A percentile compares a stretch with the other conserved stretches of the same genome.
Conservation (phyloP, 768 basidiomycete species). For the Sporobolomyces phaffii region DNA sequence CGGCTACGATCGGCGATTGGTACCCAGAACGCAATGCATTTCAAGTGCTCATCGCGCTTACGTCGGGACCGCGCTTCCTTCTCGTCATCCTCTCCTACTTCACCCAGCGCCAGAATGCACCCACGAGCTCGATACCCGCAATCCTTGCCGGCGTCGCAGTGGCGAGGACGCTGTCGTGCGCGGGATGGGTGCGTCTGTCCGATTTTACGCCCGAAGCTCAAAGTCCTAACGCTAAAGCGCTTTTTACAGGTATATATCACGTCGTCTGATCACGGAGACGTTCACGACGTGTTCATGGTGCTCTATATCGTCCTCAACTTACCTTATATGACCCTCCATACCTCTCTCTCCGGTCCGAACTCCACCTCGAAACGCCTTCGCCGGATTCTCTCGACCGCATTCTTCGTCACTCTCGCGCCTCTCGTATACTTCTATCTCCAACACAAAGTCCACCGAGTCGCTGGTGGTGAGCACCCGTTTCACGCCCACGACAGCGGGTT, state of each 20-base stretch:
- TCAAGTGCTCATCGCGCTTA: conserved; percentile 79
- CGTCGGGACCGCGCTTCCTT: conserved; percentile 53
- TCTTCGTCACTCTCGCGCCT: conserved; percentile 64
- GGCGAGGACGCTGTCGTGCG: conserved; percentile 70
- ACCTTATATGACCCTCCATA: conserved; percentile 80
- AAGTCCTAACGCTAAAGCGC: no score
- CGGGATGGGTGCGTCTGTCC: conserved; percentile 65
- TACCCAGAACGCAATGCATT: conserved; percentile 59
- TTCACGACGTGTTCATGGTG: conserved; percentile 83
- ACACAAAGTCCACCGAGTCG: conserved; percentile 71
- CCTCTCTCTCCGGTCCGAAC: conserved; percentile 51
- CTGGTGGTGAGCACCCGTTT: conserved; percentile 75
- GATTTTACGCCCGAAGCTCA: no score
- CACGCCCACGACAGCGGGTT: no score
- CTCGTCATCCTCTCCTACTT: conserved; percentile 45
- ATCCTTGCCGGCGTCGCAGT: conserved; percentile 61
- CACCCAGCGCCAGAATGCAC: conserved; percentile 25
- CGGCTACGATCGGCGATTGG: conserved; percentile 77
- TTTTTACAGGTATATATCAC: conserved; percentile 65
- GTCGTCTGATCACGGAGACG: conserved; percentile 68
- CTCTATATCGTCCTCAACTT: conserved; percentile 73
- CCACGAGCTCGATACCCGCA: conserved; percentile 51
- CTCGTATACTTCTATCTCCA: conserved; percentile 78
- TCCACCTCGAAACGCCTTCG: conserved; percentile 46
- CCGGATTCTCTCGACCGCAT: conserved; percentile 56